Conservation (phyloP, 164 flowering plant species). For the Chloranthus sessilifolius region DNA sequence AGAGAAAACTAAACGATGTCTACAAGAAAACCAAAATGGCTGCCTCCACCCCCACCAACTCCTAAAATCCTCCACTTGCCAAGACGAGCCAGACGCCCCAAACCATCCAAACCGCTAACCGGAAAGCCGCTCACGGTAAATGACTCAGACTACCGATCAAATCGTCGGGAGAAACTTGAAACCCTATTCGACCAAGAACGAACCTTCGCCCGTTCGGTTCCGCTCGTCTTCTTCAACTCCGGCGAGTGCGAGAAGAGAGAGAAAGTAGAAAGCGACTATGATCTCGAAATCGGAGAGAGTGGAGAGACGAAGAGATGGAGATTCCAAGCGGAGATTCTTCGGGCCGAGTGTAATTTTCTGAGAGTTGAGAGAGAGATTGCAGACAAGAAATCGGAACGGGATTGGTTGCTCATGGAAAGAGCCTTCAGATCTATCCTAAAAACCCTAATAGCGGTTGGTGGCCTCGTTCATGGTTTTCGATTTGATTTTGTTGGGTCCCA, state of each 20-base stretch:
- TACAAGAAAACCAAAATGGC: conserved; percentile 50
- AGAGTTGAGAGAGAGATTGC: conserved; percentile 76
- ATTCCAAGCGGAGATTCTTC: conserved; percentile 77
- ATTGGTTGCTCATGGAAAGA: conserved; percentile 37
- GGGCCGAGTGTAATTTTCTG: conserved; percentile 79
- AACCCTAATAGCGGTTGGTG: conserved; percentile 51
- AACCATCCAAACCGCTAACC: neutral
- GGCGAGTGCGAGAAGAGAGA: conserved; percentile 32
- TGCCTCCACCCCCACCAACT: conserved; percentile 55
- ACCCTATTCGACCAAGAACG: conserved; percentile 57
- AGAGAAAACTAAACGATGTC: conserved; percentile 22
- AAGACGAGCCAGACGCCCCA: conserved; percentile 29
- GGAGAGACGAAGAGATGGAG: conserved; percentile 48
- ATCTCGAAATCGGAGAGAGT: conserved; percentile 10
- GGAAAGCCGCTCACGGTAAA: conserved; percentile 11
- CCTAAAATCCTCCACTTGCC: conserved; percentile 66
- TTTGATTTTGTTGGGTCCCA: neutral
- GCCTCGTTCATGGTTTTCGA: too few relatives aligned
- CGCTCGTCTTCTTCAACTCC: conserved; percentile 32
- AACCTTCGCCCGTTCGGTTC: conserved; percentile 29
- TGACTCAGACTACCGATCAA: conserved; percentile 3
- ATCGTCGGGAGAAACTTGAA: conserved; percentile 41
- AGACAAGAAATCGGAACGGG: conserved; percentile 55
- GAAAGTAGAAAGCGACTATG: conserved; percentile 26
- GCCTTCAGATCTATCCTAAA: conserved; percentile 51